Percentiles rank a stretch among this genome's conserved stretches.
Conservation (phyloP, 2,329 filamentous ascomycete genomes). For the Verticillium nonalfalfae region DNA sequence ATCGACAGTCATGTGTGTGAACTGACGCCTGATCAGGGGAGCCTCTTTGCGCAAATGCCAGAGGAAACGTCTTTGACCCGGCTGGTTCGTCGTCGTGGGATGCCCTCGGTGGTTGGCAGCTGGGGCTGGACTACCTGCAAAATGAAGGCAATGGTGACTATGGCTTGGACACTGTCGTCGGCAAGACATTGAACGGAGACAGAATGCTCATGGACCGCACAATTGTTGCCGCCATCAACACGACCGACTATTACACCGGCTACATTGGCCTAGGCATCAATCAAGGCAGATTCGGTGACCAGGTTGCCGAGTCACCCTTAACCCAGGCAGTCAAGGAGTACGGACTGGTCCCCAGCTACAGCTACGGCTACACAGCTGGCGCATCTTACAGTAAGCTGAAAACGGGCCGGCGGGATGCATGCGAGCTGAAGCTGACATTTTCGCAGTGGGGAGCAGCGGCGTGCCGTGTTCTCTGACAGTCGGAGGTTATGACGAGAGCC, state of each 20-base stretch:
- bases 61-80: slow-evolving; percentile 54
- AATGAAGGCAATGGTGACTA: slow-evolving; percentile 58
- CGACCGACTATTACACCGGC: slow-evolving; percentile 48
- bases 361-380: slow-evolving; percentile 70
- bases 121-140: slow-evolving; percentile 54
- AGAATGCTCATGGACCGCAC: slow-evolving; percentile 35
- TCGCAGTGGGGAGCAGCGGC: slow-evolving; percentile 28
- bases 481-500: slow-evolving; percentile 62
- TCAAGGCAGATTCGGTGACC: slow-evolving; percentile 43
- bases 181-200: slow-evolving; percentile 27
- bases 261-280: slow-evolving; percentile 51
- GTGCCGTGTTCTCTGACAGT: slow-evolving; percentile 55
- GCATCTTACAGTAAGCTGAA: slow-evolving; percentile 57
- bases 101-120: slow-evolving; percentile 50
- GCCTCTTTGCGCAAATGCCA: slow-evolving; percentile 44
- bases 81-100: slow-evolving; percentile 51
- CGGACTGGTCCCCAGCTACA: slow-evolving; percentile 61
- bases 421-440: slow-evolving; percentile 18
- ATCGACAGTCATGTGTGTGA: neutral
- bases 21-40: slow-evolving; percentile 25
- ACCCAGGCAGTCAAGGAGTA: slow-evolving; percentile 52
- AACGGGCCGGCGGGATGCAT: neutral
- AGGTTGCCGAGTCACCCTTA: slow-evolving; percentile 43
- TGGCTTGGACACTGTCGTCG: slow-evolving; percentile 46
- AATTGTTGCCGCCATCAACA: slow-evolving; percentile 46